A percentile compares a stretch with the other conserved stretches of the same genome.
phyloP scores from a whole-genome alignment of 2,329 filamentous ascomycete species.

The Paraphoma sp. region DNA sequence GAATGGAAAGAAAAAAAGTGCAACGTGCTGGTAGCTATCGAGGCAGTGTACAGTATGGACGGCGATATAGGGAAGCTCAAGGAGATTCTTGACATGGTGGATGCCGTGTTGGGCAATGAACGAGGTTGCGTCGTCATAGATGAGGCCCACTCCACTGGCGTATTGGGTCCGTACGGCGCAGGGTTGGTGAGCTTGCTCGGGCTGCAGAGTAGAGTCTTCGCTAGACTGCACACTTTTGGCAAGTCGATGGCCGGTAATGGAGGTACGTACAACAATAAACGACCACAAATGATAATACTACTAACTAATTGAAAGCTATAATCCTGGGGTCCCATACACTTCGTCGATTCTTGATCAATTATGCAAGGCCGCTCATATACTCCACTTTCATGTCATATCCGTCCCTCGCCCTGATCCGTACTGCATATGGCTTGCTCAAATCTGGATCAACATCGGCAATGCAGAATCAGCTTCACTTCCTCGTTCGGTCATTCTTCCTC shows the following conservation, averaged over 20 bases:
- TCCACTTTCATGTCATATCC: slow-evolving; percentile 53
- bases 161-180: slow-evolving; percentile 62
- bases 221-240: slow-evolving; percentile 69
- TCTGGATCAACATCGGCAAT: slow-evolving; percentile 25
- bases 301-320: slow-evolving; percentile 25
- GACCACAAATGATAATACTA: too few species aligned
- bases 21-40: slow-evolving; percentile 43
- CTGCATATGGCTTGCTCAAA: slow-evolving; percentile 36
- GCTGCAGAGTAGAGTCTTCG: slow-evolving; percentile 63
- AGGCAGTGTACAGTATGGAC: slow-evolving; percentile 76
- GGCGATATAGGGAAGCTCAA: slow-evolving; percentile 72
- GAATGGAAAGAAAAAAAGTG: slow-evolving; percentile 21
- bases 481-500: slow-evolving; percentile 30
- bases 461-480: slow-evolving; percentile 29
- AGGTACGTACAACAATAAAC: slow-evolving; percentile 55
- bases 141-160: slow-evolving; percentile 71
- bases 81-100: slow-evolving; percentile 65
- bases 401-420: slow-evolving; percentile 49
- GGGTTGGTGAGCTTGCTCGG: slow-evolving; percentile 62
- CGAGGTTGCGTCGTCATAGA: slow-evolving; percentile 72
- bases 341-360: slow-evolving; percentile 46
- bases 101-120: slow-evolving; percentile 60
- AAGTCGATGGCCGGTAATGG: slow-evolving; percentile 74
- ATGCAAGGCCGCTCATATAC: slow-evolving; percentile 51
- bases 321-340: slow-evolving; percentile 38